Base-by-base conservation (phyloP, 2,329 filamentous ascomycete genomes). In the Colletotrichum shisoi region DNA sequence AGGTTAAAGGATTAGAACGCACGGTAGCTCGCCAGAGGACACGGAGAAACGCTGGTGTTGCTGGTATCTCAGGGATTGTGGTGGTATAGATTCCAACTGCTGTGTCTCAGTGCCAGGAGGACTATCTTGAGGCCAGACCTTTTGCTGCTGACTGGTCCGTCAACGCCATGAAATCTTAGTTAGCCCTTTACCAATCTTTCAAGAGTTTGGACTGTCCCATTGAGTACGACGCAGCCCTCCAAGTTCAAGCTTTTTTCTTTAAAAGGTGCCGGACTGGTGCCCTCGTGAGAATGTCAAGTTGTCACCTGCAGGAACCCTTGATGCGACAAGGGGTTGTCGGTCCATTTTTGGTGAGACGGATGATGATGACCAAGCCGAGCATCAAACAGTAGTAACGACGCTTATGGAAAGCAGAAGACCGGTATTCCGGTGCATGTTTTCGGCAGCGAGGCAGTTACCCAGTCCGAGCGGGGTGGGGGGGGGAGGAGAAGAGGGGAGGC, bases 251-350 rank as follows among this genome's bases (percentile, higher is more conserved):
- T 31, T 31, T 24, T 19, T 49, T n/a, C 17, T 52, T 52, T 40
- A 40, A 31, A 13, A 62, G 19, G n/a, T 27, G 13, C 2, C 19
- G 52, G 34, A 5, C 34, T 45, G 19, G 13, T n/a, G 31, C 37
- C 42, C 13, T 11, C 37, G 24, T 46, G 21, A 12, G 24, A 31
- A 44, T 49, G 40, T 19, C 19, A 53, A 40, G 19, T 42, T 57
- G 53, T 40, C 37, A 63, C 24, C 51, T 67, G 63, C 63, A 67
- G 60, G 60, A 58, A 48, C 60, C 45, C 60, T 52, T 66, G 37
- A 57, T n/a, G n/a, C n/a, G 52, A 63, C 59, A 63, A 57, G 42
- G 15, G 12, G 13, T 31, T 52, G 15, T 31, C 15, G 13, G 49
- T 52, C 37, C 24, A 46, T 31, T 31, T 63, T 19, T 40, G 9